Conservation (phyloP, 176 grass and related monocot genomes). For the Oryza nivara region DNA sequence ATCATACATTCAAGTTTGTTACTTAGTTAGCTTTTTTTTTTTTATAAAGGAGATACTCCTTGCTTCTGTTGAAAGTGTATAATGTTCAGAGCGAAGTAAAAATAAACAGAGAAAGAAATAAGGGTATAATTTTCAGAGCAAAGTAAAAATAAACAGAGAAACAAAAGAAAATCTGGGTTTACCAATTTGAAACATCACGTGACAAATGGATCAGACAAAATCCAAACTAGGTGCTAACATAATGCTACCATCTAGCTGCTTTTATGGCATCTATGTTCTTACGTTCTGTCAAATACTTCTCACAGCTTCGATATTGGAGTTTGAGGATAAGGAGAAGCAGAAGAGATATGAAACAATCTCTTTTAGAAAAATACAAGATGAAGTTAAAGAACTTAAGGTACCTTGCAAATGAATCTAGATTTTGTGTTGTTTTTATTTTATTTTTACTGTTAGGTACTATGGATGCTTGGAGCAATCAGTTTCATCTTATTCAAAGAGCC, state of each 20-base stretch:
- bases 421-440: background rate
- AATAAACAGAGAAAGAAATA: background rate
- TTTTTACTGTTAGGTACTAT: background rate
- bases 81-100: background rate
- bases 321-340: slow-evolving; percentile 71
- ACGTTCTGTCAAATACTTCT: slow-evolving; percentile 37
- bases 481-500: background rate
- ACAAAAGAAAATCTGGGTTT: background rate
- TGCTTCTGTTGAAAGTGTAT: background rate
- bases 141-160: background rate
- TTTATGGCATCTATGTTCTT: slow-evolving; percentile 31
- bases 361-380: slow-evolving; percentile 80
- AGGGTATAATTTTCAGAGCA: background rate
- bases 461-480: background rate
- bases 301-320: slow-evolving; percentile 68
- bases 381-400: slow-evolving; percentile 93
- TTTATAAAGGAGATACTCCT: background rate
- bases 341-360: slow-evolving; percentile 78
- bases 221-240: background rate
- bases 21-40: background rate
- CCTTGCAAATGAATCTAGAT: slow-evolving; percentile 6
- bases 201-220: background rate
- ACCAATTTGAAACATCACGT: background rate
- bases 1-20: slow-evolving; percentile 5
- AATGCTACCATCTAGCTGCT: background rate